These are phyloP conservation scores for Narthecium ossifragum DNA, from an alignment of 106 monocot genomes.

Conservation along the genomic window DNA sequence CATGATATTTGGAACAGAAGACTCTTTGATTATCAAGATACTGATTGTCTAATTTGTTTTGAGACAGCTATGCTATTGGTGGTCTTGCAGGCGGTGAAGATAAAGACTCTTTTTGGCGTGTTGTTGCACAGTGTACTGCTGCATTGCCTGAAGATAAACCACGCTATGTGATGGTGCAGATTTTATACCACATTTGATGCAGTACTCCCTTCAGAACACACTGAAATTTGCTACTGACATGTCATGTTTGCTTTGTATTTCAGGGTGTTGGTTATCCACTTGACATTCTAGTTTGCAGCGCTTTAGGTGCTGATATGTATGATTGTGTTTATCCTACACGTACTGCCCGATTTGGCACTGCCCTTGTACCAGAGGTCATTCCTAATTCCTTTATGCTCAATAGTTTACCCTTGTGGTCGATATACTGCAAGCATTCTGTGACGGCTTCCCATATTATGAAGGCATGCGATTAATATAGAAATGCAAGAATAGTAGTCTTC, in stretches of 20 bases:
- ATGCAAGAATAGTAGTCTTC: too few species aligned
- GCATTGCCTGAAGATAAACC: conserved; percentile 91
- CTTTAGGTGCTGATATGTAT: conserved; percentile 98
- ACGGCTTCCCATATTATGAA: too few species aligned
- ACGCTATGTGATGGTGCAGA: conserved; percentile 87
- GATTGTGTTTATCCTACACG: conserved; percentile 99
- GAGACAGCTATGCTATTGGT: conserved; percentile 93
- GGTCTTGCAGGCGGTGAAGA: conserved; percentile 99
- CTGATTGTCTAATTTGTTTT: conserved; percentile 19
- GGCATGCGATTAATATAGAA: too few species aligned
- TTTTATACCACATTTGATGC: conserved; percentile 1
- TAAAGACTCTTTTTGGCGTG: conserved; percentile 99
- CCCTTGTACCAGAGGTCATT: conserved; percentile 88
- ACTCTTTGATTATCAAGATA: conserved; percentile 2
- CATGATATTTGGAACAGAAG: too few species aligned
- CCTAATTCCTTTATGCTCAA: neutral
- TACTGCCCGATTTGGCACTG: conserved; percentile 97
- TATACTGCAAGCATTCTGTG: too few species aligned
- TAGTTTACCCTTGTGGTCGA: neutral
- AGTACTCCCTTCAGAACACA: neutral
- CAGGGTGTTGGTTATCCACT: conserved; percentile 99
- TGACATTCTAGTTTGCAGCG: conserved; percentile 99
- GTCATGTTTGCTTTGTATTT: too few species aligned
- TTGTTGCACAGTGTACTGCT: conserved; percentile 97
- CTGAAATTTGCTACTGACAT: too few species aligned